Conservation (phyloP, 2,329 filamentous ascomycete genomes). For the Alternaria ethzedia region DNA sequence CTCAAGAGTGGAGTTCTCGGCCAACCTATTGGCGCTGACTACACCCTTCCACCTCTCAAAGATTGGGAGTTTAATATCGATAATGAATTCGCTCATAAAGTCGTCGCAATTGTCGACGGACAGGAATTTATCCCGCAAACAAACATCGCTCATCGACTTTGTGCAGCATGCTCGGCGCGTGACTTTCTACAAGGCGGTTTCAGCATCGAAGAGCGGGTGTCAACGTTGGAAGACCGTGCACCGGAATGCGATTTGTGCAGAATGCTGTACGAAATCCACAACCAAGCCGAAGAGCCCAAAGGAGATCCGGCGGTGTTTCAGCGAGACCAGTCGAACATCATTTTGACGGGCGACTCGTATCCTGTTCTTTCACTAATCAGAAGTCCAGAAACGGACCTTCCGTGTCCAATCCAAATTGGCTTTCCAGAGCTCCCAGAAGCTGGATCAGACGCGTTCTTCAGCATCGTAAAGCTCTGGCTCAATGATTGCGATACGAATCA, state of each 20-base stretch:
- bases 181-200: conserved; percentile 16
- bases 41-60: conserved; percentile 8
- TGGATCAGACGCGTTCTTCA: conserved; percentile 3
- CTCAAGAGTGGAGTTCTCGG: conserved; percentile 6
- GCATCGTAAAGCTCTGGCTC: background rate
- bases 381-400: background rate
- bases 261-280: background rate
- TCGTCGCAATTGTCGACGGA: background rate
- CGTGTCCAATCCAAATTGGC: conserved; percentile 16
- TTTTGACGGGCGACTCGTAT: conserved; percentile 1
- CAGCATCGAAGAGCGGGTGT: background rate
- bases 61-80: conserved; percentile 20
- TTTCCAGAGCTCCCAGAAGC: conserved; percentile 10
- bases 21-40: conserved; percentile 4
- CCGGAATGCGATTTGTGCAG: conserved; percentile 14
- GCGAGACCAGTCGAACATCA: conserved; percentile 3
- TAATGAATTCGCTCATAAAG: conserved; percentile 13
- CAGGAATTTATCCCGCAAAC: background rate
- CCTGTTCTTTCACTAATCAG: conserved; percentile 14
- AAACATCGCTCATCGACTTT: background rate
- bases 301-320: background rate
- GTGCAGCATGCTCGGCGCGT: conserved; percentile 1
- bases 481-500: background rate
- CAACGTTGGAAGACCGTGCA: background rate
- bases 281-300: background rate